Percentiles rank a stretch among this genome's conserved stretches.
These are phyloP conservation scores for Miamiensis avidus DNA, from an alignment of 169 alveolate species.

Conservation along the genomic window DNA sequence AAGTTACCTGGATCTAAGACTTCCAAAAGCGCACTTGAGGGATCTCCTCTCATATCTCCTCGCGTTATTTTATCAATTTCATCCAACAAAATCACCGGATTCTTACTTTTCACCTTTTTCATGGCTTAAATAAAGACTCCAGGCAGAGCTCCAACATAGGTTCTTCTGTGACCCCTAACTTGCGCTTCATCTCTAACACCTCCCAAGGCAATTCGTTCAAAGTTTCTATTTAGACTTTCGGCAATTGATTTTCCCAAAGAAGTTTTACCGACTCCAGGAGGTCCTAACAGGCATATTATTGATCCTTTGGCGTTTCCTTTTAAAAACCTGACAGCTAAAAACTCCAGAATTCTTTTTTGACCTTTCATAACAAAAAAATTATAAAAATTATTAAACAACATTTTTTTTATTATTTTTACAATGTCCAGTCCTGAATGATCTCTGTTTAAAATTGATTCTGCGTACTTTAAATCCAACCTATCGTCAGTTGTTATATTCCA, in stretches of 20 bases:
- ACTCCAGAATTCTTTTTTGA: conserved; percentile 77
- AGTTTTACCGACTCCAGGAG: conserved; percentile 89
- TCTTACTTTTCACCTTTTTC: conserved; percentile 54
- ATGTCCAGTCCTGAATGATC: conserved; percentile 81
- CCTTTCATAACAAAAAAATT: not conserved
- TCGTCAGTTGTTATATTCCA: conserved; percentile 62
- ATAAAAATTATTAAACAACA: too few species aligned
- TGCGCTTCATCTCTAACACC: conserved; percentile 86
- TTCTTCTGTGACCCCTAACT: conserved; percentile 83
- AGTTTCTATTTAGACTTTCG: conserved; percentile 71
- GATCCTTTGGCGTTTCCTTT: conserved; percentile 59
- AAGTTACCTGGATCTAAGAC: conserved; percentile 71
- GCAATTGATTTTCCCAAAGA: conserved; percentile 82
- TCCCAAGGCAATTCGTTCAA: conserved; percentile 78
- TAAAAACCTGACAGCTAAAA: conserved; percentile 73
- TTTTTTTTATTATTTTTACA: conserved; percentile 18
- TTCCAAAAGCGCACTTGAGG: conserved; percentile 78
- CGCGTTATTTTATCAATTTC: conserved; percentile 81
- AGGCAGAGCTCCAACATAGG: conserved; percentile 84
- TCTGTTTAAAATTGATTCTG: conserved; percentile 56
- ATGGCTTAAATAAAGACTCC: conserved; percentile 71
- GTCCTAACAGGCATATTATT: conserved; percentile 76
- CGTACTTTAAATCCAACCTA: conserved; percentile 54
- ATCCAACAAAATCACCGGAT: conserved; percentile 82
- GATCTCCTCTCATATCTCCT: conserved; percentile 69